Evolutionary conservation across 2,329 filamentous ascomycete species (phyloP).

Genomic region (Nigrospora sphaerica): DNA sequence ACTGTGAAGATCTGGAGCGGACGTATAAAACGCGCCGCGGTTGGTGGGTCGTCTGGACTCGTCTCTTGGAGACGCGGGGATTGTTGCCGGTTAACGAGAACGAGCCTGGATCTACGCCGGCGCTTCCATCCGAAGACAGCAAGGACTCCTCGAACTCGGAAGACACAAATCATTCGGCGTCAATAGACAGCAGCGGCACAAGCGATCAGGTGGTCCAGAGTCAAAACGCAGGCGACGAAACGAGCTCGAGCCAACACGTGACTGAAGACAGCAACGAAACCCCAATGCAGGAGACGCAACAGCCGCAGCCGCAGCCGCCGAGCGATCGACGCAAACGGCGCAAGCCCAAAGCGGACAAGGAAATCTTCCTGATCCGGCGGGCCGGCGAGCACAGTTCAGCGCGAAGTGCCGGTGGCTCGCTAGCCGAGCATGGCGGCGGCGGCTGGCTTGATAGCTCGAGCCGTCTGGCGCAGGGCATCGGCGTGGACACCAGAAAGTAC

Average conservation of each 20-base stretch:
- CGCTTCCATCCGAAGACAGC: background rate
- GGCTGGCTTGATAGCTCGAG: conserved; percentile 49
- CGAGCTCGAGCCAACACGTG: no score
- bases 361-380: conserved; percentile 54
- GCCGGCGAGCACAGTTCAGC: conserved; percentile 46
- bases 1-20: conserved; percentile 44
- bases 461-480: conserved; percentile 64
- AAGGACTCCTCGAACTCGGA: background rate
- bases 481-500: conserved; percentile 68
- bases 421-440: conserved; percentile 26
- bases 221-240: background rate
- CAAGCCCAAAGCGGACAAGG: conserved; percentile 35
- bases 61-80: conserved; percentile 32
- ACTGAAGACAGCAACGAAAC: background rate
- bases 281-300: background rate
- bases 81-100: background rate
- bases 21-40: conserved; percentile 60
- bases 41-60: conserved; percentile 65
- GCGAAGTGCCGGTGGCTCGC: conserved; percentile 24
- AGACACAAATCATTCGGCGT: background rate
- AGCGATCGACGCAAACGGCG: conserved; percentile 1
- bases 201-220: background rate
- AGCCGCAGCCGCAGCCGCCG: conserved; percentile 3
- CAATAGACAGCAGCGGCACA: background rate
- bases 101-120: background rate